Evolutionary conservation across 2,329 filamentous ascomycete species (phyloP), one percentile per base, ranked within the genome.

Genomic region (Falciphora oryzae): DNA sequence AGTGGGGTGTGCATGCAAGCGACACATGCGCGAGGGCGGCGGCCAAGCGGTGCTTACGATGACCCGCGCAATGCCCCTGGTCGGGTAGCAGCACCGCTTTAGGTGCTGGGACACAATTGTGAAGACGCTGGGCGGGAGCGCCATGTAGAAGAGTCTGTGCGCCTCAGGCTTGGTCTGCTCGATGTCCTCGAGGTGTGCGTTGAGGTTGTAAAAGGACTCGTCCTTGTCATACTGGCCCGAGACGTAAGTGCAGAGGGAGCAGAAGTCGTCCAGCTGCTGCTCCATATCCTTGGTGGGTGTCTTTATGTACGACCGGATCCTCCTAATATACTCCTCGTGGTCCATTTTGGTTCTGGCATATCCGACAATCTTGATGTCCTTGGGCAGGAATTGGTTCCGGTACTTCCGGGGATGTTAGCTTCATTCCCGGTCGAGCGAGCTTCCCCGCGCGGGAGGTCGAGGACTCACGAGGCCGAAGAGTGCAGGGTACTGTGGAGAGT

Each of bases 261-360:
- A 89, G 81, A 99, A 99, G 66, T 95, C 90, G 67, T 95, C 87
- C 66, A 99, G 85, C 78, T 98, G 93, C 80, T 97, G 90, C 82
- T 99, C 93, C 71, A 96, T 89, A 72, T 98, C 95, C 83, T 97
- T 96, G 71, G 94, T 97, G 22, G 95, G 95, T 22, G 93, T 95
- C 86, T 99, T 98, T 83, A 99, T 99, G 82, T 97, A 96, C 67
- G 93, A 97, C 81, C 91, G 94, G 79, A 99, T 93, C 71, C 95
- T 88, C 80, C 89, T 91, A 75, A 98, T 85, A 82, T 91, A 98
- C 79, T 99, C 95, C 69, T 92, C 89, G 74, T 94, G 93, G 81
- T 98, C 93, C 95, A 99, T 99, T 85, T 97, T 97, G 72, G 95
- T 99, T 76, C 95, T 89, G 73, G 95, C 95, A 92, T 99, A 99